Evolutionary conservation across 805 yeast genomes (phyloP).

Genomic region (Candida loeiensis): DNA sequence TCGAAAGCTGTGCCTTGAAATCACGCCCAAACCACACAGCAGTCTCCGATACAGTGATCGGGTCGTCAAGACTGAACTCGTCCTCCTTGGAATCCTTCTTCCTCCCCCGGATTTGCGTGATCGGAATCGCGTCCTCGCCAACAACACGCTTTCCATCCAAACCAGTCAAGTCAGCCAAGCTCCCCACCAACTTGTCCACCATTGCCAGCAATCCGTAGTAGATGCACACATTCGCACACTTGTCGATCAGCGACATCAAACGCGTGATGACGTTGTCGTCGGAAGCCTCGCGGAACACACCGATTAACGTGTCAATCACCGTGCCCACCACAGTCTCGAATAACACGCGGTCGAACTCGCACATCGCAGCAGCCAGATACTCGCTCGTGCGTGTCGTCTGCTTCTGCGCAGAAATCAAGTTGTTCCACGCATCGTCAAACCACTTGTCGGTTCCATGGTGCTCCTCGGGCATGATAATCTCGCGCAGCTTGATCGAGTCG

Average conservation of each 20-base stretch:
- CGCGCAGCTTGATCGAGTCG: constrained; percentile 74
- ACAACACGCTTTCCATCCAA: constrained; percentile 33
- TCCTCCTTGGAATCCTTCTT: constrained; percentile 43
- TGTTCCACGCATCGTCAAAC: constrained; percentile 86
- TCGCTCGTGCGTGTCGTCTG: constrained; percentile 24
- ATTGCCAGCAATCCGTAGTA: constrained; percentile 53
- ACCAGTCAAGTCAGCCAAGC: constrained; percentile 66
- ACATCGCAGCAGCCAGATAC: constrained; percentile 22
- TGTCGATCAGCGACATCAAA: constrained; percentile 84
- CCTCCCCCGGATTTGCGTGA: constrained; percentile 42
- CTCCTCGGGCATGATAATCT: constrained; percentile 97
- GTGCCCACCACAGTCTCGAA: constrained; percentile 62
- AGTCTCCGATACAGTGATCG: constrained; percentile 71
- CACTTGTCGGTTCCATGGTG: constrained; percentile 90
- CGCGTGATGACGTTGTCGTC: constrained; percentile 88
- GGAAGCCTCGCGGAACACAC: constrained; percentile 79
- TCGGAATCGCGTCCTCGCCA: constrained; percentile 31
- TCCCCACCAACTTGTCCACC: constrained; percentile 64
- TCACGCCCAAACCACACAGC: constrained; percentile 85
- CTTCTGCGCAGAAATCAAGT: constrained; percentile 52
- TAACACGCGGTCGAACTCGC: constrained; percentile 68
- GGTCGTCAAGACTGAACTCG: constrained; percentile 14
- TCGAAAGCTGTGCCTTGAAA: constrained; percentile 86
- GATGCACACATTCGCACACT: constrained; percentile 73
- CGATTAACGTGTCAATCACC: constrained; percentile 68